A percentile compares a stretch with the other conserved stretches of the same genome.
Evolutionary conservation across 2,329 filamentous ascomycete genomes (phyloP).

Genomic region (Beauveria caledonica): DNA sequence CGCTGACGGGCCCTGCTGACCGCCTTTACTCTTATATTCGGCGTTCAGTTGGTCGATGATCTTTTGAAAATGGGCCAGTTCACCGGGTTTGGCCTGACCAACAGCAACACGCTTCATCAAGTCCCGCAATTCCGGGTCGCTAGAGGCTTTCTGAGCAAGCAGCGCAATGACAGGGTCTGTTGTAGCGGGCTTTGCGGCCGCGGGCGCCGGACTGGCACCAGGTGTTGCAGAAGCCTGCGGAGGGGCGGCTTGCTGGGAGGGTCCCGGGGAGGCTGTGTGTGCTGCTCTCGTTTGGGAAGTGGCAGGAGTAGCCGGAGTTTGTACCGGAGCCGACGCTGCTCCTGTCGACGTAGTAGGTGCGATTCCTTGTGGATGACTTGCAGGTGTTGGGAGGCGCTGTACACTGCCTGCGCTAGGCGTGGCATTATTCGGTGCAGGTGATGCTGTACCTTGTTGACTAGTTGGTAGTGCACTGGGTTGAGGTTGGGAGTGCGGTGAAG

Average conservation of each 20-base stretch:
- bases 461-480: background rate
- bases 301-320: background rate
- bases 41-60: constrained; percentile 72
- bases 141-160: constrained; percentile 66
- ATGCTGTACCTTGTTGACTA: background rate
- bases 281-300: background rate
- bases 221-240: constrained; percentile 9
- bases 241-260: background rate
- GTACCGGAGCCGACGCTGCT: constrained; percentile 4
- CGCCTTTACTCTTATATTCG: constrained; percentile 45
- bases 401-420: background rate
- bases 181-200: constrained; percentile 21
- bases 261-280: background rate
- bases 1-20: constrained; percentile 43
- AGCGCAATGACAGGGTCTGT: constrained; percentile 73
- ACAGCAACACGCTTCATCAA: constrained; percentile 79
- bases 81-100: constrained; percentile 61
- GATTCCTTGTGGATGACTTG: constrained; percentile 10
- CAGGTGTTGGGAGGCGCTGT: constrained; percentile 7
- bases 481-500: constrained; percentile 2
- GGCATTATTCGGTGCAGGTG: background rate
- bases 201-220: constrained; percentile 10
- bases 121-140: constrained; percentile 62
- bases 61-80: constrained; percentile 67
- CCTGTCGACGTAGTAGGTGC: constrained; percentile 16